Evolutionary conservation across 2,329 filamentous ascomycete genomes (phyloP), one percentile per base, ranked within the genome.

Genomic region (Xylariaceae sp.): DNA sequence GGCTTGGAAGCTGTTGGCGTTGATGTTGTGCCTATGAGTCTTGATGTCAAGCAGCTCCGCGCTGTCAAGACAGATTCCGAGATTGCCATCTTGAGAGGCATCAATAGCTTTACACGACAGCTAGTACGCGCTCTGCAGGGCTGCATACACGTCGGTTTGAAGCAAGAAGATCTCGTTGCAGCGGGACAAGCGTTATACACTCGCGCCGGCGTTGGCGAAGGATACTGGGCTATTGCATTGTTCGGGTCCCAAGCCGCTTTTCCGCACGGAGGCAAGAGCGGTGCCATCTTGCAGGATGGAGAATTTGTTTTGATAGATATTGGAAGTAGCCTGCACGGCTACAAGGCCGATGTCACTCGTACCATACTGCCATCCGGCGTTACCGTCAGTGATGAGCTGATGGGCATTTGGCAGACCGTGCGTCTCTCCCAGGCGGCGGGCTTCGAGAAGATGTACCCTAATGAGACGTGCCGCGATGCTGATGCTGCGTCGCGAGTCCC

Each of bases 301-400:
- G 59, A 63, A 45, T 63, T 61, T 29, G 59, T 60, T 20, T 53
- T 62, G 40, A 47, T 62, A 19, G 60, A 63, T 40, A 63, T 62
- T 22, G 58, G 60, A 4, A 61, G 59, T 22, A 35, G 20, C n/a
- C 47, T 63, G 37, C 59, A 60, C 21, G 59, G 49, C 42, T 63
- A 63, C 42, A 55, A 55, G 17, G 61, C 58, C 47, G 60, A 63
- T 7, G 60, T 62, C 19, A 62, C 60, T 7, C 49, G 59, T 12
- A 62, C 60, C 4, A 51, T 63, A 16, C 47, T 63, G 37, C 60
- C 60, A 14, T 16, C 43, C 10, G 53, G 55, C 2, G 57, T 35
- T 2, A 29, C 22, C 6, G 59, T 53, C 17, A 56, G 53, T 40
- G 47, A 57, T 1, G 56, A 62, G 41, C 46, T 63, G n/a, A 44